Percentiles rank a stretch among this genome's conserved stretches.
Evolutionary conservation across 2,329 filamentous ascomycete genomes (phyloP).

Genomic region (Penicillium sp.): DNA sequence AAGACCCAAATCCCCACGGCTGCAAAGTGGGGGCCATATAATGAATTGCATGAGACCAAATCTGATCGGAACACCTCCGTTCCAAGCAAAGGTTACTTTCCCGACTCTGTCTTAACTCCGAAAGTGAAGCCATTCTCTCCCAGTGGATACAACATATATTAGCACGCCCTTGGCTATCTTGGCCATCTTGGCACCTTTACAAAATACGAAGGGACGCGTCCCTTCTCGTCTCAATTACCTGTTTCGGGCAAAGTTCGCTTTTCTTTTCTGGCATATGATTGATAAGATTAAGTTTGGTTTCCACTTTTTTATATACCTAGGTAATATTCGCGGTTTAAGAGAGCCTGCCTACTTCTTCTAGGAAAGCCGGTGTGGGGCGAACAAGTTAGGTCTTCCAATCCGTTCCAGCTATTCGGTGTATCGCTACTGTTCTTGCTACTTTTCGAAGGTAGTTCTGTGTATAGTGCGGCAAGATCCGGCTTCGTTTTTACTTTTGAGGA

Average conservation of each 20-base stretch:
- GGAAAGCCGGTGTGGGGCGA: background rate
- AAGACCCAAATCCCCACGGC: background rate
- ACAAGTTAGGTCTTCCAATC: background rate
- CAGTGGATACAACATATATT: background rate
- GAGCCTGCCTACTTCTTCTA: background rate
- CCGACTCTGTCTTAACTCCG: background rate
- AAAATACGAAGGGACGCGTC: background rate
- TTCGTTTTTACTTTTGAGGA: background rate
- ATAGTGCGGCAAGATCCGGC: background rate
- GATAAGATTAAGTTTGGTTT: constrained; percentile 4
- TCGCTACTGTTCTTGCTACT: background rate
- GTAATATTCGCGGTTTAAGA: background rate
- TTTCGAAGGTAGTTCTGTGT: background rate
- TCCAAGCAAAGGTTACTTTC: background rate
- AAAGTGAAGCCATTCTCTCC: background rate
- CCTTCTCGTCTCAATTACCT: background rate
- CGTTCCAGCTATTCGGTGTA: background rate
- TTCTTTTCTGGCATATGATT: background rate
- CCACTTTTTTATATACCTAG: background rate
- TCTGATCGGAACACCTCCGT: background rate
- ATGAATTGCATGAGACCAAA: background rate
- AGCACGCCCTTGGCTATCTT: background rate
- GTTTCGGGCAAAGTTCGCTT: background rate
- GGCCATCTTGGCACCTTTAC: background rate
- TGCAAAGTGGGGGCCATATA: background rate